Conservation (phyloP, 2,329 filamentous ascomycete species). For the Onygenales sp. region DNA sequence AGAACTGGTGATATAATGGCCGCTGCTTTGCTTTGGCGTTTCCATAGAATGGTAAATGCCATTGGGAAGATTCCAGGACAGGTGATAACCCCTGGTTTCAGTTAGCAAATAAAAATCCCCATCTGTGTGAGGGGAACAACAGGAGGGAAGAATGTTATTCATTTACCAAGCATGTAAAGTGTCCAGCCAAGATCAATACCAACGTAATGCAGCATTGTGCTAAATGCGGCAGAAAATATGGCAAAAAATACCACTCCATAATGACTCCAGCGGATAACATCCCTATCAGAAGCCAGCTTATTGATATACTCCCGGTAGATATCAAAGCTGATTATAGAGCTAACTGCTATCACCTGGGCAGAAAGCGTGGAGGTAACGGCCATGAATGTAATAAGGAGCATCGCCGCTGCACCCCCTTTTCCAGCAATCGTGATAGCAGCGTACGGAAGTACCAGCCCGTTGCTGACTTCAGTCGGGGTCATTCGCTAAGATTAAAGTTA, state of each 20-base stretch:
- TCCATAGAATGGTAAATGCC: constrained; percentile 45
- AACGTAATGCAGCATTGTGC: constrained; percentile 45
- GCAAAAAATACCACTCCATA: constrained; percentile 45
- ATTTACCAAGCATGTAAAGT: constrained; percentile 41
- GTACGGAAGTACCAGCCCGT: constrained; percentile 30
- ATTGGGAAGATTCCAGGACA: constrained; percentile 48
- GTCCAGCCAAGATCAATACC: constrained; percentile 48
- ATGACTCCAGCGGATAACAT: constrained; percentile 45
- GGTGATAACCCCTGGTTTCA: constrained; percentile 37
- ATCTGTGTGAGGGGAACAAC: too few species aligned
- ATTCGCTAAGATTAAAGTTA: constrained; percentile 20
- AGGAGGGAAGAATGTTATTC: too few species aligned
- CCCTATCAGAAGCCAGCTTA: constrained; percentile 34
- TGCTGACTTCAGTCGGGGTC: constrained; percentile 27
- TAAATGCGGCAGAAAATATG: constrained; percentile 42
- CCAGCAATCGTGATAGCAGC: constrained; percentile 30
- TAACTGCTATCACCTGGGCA: constrained; percentile 45
- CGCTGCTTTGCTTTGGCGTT: constrained; percentile 39
- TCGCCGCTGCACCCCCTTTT: constrained; percentile 28
- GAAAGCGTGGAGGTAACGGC: constrained; percentile 40
- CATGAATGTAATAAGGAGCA: constrained; percentile 34
- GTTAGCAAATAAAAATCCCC: background rate
- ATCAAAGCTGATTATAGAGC: constrained; percentile 46
- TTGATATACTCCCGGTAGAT: constrained; percentile 46
- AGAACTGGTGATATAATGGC: constrained; percentile 43